phyloP scores from a whole-genome alignment of 805 yeast species.

The Clavispora vitiphila region DNA sequence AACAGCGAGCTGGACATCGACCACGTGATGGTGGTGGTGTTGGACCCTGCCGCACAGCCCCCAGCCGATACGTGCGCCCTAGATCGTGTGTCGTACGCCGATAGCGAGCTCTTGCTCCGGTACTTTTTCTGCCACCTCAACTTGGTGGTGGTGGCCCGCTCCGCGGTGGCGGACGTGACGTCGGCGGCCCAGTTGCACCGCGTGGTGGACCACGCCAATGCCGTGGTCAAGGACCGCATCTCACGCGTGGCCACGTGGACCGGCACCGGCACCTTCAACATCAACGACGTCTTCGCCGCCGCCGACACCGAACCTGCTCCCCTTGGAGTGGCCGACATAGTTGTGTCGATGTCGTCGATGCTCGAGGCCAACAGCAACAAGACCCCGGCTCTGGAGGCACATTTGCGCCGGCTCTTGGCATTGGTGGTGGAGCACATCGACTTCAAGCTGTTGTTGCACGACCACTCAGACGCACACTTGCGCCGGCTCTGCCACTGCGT shows the following conservation, averaged over 20 bases:
- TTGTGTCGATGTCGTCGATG: slow-evolving; percentile 34
- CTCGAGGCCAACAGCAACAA: slow-evolving; percentile 23
- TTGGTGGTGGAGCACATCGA: slow-evolving; percentile 25
- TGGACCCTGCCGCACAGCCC: slow-evolving; percentile 10
- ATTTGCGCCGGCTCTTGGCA: slow-evolving; percentile 20
- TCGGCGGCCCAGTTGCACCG: slow-evolving; percentile 14
- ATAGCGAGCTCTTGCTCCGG: slow-evolving; percentile 26
- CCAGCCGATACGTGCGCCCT: slow-evolving; percentile 9
- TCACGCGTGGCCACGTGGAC: slow-evolving; percentile 41
- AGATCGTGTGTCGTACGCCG: slow-evolving; percentile 22
- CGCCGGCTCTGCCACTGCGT: slow-evolving; percentile 35
- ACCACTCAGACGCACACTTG: slow-evolving; percentile 21
- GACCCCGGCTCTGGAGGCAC: slow-evolving; percentile 17
- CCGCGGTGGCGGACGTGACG: slow-evolving; percentile 5
- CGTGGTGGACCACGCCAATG: slow-evolving; percentile 19
- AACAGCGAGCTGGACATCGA: slow-evolving; percentile 30
- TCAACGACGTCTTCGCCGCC: slow-evolving; percentile 16
- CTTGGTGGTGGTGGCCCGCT: slow-evolving; percentile 20
- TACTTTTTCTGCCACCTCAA: slow-evolving; percentile 37
- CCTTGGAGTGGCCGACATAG: slow-evolving; percentile 17
- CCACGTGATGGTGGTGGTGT: slow-evolving; percentile 27
- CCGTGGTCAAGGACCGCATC: slow-evolving; percentile 27
- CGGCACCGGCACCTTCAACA: slow-evolving; percentile 25
- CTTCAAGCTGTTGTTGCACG: slow-evolving; percentile 24
- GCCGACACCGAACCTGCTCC: neutral